Evolutionary conservation across 129 eudicot species (phyloP).

Genomic region (Chrysanthemum makinoi): DNA sequence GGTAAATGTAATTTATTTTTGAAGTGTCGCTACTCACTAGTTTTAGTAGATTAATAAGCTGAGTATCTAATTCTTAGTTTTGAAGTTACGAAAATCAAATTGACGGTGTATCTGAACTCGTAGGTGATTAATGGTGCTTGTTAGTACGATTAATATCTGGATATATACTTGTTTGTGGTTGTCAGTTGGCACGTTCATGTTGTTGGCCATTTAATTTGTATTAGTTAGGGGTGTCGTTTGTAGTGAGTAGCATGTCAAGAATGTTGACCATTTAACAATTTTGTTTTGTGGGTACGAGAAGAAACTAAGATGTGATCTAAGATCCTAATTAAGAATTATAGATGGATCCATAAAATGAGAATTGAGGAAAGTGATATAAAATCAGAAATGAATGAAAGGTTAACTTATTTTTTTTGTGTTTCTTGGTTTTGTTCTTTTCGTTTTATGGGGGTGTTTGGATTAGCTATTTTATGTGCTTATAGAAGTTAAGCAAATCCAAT

Average conservation of each 20-base stretch:
- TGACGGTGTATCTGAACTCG: too few relatives aligned
- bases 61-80: too few relatives aligned
- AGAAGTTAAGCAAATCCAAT: too few relatives aligned
- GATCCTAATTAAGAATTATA: not conserved
- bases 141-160: too few relatives aligned
- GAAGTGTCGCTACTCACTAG: too few relatives aligned
- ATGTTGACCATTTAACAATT: not conserved
- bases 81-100: too few relatives aligned
- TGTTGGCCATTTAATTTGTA: conserved; percentile 5
- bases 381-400: not conserved
- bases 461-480: too few relatives aligned
- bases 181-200: not conserved
- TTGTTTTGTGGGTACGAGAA: too few relatives aligned
- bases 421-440: not conserved
- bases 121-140: too few relatives aligned
- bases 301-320: not conserved
- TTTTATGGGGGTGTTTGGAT: too few relatives aligned
- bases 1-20: too few relatives aligned
- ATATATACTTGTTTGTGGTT: not conserved
- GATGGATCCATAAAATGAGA: not conserved
- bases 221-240: conserved; percentile 6
- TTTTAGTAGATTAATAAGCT: too few relatives aligned
- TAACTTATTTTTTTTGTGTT: not conserved
- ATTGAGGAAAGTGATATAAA: not conserved
- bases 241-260: conserved; percentile 9